Percentiles rank a stretch among this genome's conserved stretches.
phyloP scores from a whole-genome alignment of 2,329 filamentous ascomycete species.

The Stagonosporopsis cucurbitacearum region DNA sequence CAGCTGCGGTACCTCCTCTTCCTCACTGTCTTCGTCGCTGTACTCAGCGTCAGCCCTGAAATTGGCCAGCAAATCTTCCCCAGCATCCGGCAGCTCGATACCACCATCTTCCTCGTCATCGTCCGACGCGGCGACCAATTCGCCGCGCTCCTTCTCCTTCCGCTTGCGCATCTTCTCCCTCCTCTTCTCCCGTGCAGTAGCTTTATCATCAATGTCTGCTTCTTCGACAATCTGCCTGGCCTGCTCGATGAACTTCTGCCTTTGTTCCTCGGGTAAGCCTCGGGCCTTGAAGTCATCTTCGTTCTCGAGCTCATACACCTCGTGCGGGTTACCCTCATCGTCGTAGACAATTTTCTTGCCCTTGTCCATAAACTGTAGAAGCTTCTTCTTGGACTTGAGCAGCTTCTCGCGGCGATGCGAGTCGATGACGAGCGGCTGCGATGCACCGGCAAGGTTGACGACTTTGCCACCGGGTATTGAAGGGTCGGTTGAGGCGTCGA shows the following conservation, averaged over 20 bases:
- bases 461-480: constrained; percentile 58
- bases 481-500: constrained; percentile 52
- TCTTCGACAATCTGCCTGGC: constrained; percentile 74
- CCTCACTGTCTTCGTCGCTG: constrained; percentile 52
- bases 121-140: constrained; percentile 51
- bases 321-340: constrained; percentile 84
- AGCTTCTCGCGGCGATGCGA: constrained; percentile 95
- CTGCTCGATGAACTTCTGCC: constrained; percentile 76
- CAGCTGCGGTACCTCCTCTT: constrained; percentile 52
- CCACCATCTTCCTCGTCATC: constrained; percentile 34
- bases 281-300: constrained; percentile 79
- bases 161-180: constrained; percentile 76
- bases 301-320: constrained; percentile 85
- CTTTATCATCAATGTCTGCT: constrained; percentile 85
- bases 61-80: constrained; percentile 52
- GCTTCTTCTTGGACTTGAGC: constrained; percentile 92
- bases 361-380: constrained; percentile 87
- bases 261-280: constrained; percentile 78
- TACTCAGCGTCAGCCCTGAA: constrained; percentile 52
- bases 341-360: constrained; percentile 89
- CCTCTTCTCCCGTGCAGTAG: constrained; percentile 76
- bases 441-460: constrained; percentile 69
- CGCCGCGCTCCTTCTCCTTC: constrained; percentile 66
- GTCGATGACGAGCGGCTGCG: constrained; percentile 80
- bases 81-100: constrained; percentile 39